Evolutionary conservation across 768 basidiomycete species (phyloP).

Genomic region (Leucosporidium yakuticum): DNA sequence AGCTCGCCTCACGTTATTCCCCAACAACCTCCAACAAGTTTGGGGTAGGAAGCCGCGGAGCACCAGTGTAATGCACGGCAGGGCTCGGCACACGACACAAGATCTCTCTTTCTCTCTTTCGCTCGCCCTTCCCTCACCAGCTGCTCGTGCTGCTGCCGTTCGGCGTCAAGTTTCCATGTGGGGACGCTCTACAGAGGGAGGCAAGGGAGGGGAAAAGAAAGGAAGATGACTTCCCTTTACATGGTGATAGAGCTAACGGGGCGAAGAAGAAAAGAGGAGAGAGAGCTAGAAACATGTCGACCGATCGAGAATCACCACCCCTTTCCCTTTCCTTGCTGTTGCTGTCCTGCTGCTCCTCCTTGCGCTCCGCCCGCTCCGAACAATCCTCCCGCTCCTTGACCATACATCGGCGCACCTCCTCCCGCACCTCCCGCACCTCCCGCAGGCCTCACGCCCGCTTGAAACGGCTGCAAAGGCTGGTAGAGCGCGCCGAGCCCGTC

Average conservation of each 20-base stretch:
- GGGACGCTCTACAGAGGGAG: neutral
- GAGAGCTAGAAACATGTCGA: neutral
- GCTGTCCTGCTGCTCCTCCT: too few relatives aligned
- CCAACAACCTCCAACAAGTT: neutral
- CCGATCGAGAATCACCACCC: neutral
- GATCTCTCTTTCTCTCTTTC: neutral
- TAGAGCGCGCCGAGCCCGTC: constrained; percentile 38
- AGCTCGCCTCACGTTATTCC: neutral
- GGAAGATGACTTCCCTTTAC: too few relatives aligned
- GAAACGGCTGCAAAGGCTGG: constrained; percentile 5
- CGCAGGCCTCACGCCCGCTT: neutral
- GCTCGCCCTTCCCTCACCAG: neutral
- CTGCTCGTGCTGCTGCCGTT: neutral
- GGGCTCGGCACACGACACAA: neutral
- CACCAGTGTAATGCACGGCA: neutral
- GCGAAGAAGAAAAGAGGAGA: neutral
- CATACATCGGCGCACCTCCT: neutral
- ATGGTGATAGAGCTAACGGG: too few relatives aligned
- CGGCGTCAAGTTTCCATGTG: neutral
- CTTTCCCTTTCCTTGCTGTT: too few relatives aligned
- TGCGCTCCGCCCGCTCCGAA: neutral
- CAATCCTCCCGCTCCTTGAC: neutral
- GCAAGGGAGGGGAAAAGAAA: neutral
- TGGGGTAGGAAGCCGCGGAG: neutral
- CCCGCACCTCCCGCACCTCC: neutral